Conservation (phyloP, 805 yeast genomes). For the Candida stauntonica region DNA sequence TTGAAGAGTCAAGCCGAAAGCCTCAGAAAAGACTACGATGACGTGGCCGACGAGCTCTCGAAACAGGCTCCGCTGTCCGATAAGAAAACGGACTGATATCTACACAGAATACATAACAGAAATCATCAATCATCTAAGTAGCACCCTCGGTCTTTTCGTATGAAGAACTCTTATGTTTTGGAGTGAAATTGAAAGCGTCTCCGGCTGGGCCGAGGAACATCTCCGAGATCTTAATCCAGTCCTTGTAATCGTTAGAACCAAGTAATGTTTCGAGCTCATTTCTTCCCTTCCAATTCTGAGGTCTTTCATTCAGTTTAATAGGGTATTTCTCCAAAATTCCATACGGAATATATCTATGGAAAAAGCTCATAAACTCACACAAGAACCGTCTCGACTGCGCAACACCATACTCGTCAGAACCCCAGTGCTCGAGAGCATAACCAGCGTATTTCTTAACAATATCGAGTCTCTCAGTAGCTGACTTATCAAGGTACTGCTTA, state of each 20-base stretch:
- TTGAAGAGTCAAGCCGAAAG: conserved; percentile 71
- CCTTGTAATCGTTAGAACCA: conserved; percentile 79
- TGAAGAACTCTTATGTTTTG: conserved; percentile 94
- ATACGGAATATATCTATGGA: conserved; percentile 91
- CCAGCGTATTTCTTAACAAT: conserved; percentile 64
- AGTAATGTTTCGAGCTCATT: conserved; percentile 86
- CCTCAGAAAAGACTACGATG: conserved; percentile 61
- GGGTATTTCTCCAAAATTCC: conserved; percentile 89
- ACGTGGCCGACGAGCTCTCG: conserved; percentile 21
- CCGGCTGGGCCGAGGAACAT: conserved; percentile 89
- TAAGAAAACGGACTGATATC: conserved; percentile 12
- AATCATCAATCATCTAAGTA: too few relatives aligned
- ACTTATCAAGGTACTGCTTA: conserved; percentile 84
- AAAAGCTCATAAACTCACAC: conserved; percentile 92
- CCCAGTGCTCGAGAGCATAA: conserved; percentile 95
- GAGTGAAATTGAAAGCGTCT: conserved; percentile 70
- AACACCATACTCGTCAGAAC: conserved; percentile 92
- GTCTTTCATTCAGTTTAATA: conserved; percentile 86
- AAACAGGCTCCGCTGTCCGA: conserved; percentile 7
- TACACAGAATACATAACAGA: too few relatives aligned
- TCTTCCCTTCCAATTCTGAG: conserved; percentile 91
- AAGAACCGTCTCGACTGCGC: conserved; percentile 81
- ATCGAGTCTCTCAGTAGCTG: conserved; percentile 84
- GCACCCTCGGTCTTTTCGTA: conserved; percentile 37
- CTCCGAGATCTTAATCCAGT: conserved; percentile 91